A percentile compares a stretch with the other conserved stretches of the same genome.
These are phyloP conservation scores for Madurella fahalii DNA, from an alignment of 2,329 filamentous ascomycete species.

Conservation along the genomic window DNA sequence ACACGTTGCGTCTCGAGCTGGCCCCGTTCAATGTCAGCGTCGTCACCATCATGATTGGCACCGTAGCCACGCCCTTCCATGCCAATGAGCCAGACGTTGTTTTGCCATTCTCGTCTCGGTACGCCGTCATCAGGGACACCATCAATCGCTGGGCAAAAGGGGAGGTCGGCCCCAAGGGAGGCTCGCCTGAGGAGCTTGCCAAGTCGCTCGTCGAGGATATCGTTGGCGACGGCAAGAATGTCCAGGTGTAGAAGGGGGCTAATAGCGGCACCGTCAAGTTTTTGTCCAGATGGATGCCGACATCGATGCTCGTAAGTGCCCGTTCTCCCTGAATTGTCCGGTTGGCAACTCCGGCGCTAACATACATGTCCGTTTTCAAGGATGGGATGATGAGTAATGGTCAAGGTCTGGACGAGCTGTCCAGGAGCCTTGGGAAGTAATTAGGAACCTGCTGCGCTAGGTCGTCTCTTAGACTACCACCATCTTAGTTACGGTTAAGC, in stretches of 20 bases:
- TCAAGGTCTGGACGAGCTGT: not conserved
- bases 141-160: constrained; percentile 1
- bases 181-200: not conserved
- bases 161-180: not conserved
- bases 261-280: not conserved
- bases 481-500: too few relatives aligned
- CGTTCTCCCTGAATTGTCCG: not conserved
- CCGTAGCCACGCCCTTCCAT: not conserved
- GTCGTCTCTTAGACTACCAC: too few relatives aligned
- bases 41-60: constrained; percentile 22
- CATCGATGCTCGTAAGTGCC: not conserved
- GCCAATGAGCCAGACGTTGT: not conserved
- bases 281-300: not conserved
- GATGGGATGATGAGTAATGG: not conserved
- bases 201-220: not conserved
- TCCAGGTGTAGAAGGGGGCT: not conserved
- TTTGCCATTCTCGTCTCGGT: constrained; percentile 1
- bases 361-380: not conserved
- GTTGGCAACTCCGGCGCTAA: not conserved
- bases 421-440: not conserved
- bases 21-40: constrained; percentile 21
- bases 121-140: not conserved
- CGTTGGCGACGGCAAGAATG: not conserved
- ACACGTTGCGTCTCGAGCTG: constrained; percentile 21
- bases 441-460: too few relatives aligned